phyloP scores from a whole-genome alignment of 257 asterid species.

The Ligustrum vulgare region DNA sequence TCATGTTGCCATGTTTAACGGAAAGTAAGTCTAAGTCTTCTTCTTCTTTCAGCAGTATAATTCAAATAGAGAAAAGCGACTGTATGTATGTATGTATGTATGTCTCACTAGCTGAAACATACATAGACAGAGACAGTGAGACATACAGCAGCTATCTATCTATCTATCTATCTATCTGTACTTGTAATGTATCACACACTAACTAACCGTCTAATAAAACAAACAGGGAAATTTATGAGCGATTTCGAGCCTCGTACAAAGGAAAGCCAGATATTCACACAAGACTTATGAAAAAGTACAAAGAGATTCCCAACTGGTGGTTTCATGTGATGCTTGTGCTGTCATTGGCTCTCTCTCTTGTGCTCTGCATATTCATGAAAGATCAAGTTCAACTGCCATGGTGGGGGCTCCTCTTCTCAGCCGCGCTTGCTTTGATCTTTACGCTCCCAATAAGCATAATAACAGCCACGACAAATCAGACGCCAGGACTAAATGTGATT shows the following conservation, averaged over 20 bases:
- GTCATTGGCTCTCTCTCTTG: conserved; percentile 47
- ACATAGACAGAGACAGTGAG: no score
- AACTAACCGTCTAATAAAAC: neutral
- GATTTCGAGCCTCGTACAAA: conserved; percentile 32
- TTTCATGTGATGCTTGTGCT: conserved; percentile 37
- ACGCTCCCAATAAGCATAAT: conserved; percentile 74
- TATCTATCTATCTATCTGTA: no score
- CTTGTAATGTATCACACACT: no score
- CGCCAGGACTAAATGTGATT: conserved; percentile 72
- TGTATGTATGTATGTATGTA: no score
- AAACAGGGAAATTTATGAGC: conserved; percentile 48
- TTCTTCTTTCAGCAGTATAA: no score
- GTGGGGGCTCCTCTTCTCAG: conserved; percentile 74
- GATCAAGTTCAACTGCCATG: conserved; percentile 71
- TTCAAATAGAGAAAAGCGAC: no score
- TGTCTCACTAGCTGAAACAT: no score
- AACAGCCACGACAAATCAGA: conserved; percentile 79
- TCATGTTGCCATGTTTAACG: conserved; percentile 72
- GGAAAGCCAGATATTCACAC: conserved; percentile 69
- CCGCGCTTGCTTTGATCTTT: conserved; percentile 42
- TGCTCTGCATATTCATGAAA: conserved; percentile 55
- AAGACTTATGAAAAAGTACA: conserved; percentile 60
- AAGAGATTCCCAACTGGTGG: conserved; percentile 82
- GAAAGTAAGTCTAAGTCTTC: conserved; percentile 70
- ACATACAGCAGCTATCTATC: no score